A percentile compares a stretch with the other conserved stretches of the same genome.
Conservation (phyloP, 2,329 filamentous ascomycete genomes). For the Leptographium flavum region DNA sequence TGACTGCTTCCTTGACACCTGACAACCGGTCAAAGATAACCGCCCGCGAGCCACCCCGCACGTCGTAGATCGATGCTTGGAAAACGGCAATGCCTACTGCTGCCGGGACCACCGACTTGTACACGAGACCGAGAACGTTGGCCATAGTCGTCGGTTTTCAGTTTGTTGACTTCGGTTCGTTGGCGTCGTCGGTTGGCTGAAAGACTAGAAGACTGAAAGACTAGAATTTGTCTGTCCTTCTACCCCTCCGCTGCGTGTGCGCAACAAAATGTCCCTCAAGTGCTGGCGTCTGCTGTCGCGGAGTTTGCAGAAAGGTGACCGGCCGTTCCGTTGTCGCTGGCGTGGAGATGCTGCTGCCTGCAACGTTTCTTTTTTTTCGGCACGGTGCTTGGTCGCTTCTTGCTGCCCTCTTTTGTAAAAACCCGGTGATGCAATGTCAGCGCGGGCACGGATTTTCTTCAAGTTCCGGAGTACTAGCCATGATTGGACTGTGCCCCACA, state of each 20-base stretch:
- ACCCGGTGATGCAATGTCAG: not conserved
- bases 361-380: not conserved
- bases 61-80: conserved; percentile 85
- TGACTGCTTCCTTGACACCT: conserved; percentile 83
- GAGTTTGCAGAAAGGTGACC: not conserved
- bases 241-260: not conserved
- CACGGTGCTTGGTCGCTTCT: not conserved
- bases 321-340: conserved; percentile 1
- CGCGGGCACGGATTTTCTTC: conserved; percentile 1
- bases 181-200: too few relatives aligned
- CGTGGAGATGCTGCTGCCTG: not conserved
- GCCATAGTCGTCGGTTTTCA: conserved; percentile 27
- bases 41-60: conserved; percentile 83
- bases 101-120: conserved; percentile 58
- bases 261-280: not conserved
- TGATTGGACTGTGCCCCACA: too few relatives aligned
- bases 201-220: too few relatives aligned
- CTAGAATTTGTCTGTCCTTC: not conserved
- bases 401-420: not conserved
- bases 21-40: conserved; percentile 94
- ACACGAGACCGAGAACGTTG: conserved; percentile 45
- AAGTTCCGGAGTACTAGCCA: not conserved
- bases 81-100: conserved; percentile 52
- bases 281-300: not conserved
- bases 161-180: too few relatives aligned